Percentiles rank a stretch among this genome's conserved stretches.
Conservation (phyloP, 345 rosid genomes). For the Euphorbia peplus region DNA sequence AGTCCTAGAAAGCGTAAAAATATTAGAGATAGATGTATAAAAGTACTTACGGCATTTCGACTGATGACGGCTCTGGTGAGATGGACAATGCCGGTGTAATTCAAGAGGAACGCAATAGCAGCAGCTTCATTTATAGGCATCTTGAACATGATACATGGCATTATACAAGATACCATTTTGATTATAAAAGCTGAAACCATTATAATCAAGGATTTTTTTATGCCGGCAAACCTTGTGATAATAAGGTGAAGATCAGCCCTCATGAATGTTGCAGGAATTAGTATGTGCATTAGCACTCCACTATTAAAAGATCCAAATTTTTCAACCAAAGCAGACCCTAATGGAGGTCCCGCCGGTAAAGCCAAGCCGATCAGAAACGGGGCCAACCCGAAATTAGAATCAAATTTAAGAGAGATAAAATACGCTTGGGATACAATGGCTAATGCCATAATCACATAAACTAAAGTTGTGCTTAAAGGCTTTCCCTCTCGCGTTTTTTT, state of each 20-base stretch:
- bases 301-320: background rate
- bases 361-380: background rate
- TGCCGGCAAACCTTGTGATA: background rate
- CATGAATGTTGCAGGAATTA: background rate
- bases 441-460: constrained; percentile 20
- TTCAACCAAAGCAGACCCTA: constrained; percentile 12
- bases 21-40: no score
- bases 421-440: constrained; percentile 11
- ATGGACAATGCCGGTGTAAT: background rate
- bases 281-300: background rate
- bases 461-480: constrained; percentile 12
- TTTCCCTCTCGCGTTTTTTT: constrained; percentile 30
- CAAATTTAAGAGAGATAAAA: background rate
- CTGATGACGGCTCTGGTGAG: background rate
- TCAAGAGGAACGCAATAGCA: background rate
- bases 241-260: background rate
- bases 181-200: background rate
- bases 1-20: no score
- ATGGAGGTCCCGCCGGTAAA: constrained; percentile 9
- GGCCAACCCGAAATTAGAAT: background rate
- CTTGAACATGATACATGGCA: background rate
- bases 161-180: background rate
- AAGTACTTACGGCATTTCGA: no score
- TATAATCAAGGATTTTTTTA: background rate
- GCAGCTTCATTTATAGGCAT: background rate